Conservation (phyloP, 768 basidiomycete genomes). For the Cubamyces sp. region DNA sequence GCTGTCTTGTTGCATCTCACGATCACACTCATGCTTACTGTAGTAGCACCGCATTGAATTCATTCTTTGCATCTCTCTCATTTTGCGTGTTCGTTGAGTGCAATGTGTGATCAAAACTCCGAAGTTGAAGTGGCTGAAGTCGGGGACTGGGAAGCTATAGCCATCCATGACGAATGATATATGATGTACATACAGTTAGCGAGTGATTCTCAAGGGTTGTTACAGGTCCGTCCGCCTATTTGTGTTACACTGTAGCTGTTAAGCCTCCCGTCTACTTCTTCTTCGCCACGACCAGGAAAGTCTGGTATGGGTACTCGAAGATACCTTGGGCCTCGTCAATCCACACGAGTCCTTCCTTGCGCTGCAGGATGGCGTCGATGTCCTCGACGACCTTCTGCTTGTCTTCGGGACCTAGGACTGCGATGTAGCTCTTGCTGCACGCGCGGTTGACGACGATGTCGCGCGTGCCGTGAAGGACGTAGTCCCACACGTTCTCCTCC, state of each 20-base stretch:
- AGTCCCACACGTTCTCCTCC: conserved; percentile 58
- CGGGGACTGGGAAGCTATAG: not conserved
- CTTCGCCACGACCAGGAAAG: conserved; percentile 55
- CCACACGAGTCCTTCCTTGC: conserved; percentile 70
- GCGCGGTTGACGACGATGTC: conserved; percentile 67
- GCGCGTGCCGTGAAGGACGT: conserved; percentile 54
- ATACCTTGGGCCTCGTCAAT: conserved; percentile 71
- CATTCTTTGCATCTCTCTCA: conserved; percentile 19
- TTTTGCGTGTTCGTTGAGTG: not conserved
- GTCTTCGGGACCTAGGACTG: conserved; percentile 60
- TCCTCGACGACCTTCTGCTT: conserved; percentile 55
- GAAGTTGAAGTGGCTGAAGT: too few relatives aligned
- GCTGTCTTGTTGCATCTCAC: conserved; percentile 27
- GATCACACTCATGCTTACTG: conserved; percentile 17
- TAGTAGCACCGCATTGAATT: conserved; percentile 25
- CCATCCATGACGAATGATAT: not conserved
- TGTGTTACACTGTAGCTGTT: not conserved
- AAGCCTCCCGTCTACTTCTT: conserved; percentile 42
- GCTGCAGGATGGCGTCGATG: conserved; percentile 57
- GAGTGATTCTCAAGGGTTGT: not conserved
- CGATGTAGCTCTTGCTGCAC: conserved; percentile 85
- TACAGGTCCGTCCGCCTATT: not conserved
- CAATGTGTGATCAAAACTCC: too few relatives aligned
- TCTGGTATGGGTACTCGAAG: conserved; percentile 84
- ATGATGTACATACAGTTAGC: not conserved